Conservation (phyloP, 2,329 filamentous ascomycete genomes). For the Tympanopsis confertula region DNA sequence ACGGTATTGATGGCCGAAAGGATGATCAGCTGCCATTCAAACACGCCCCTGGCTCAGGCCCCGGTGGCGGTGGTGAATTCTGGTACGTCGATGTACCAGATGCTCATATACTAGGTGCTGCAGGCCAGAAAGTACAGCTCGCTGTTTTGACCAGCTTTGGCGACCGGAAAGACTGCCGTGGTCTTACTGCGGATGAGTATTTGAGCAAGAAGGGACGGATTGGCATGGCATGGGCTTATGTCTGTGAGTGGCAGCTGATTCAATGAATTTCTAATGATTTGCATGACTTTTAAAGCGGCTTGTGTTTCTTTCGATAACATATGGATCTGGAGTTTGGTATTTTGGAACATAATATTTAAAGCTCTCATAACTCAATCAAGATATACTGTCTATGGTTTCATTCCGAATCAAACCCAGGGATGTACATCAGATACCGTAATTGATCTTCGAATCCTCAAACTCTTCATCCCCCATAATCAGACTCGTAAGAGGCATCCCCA, state of each 20-base stretch:
- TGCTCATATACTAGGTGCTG: conserved; percentile 27
- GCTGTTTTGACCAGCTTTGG: conserved; percentile 36
- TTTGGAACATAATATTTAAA: neutral
- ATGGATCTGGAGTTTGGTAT: neutral
- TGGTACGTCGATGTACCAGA: conserved; percentile 47
- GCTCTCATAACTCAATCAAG: no score
- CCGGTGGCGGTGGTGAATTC: conserved; percentile 36
- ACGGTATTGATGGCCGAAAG: conserved; percentile 34
- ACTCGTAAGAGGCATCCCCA: no score
- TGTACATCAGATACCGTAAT: no score
- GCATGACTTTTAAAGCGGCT: neutral
- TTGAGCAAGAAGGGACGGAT: neutral
- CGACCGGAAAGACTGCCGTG: conserved; percentile 16
- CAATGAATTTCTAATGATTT: neutral
- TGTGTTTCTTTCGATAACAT: neutral
- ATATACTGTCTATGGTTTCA: no score
- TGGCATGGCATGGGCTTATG: neutral
- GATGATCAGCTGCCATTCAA: conserved; percentile 40
- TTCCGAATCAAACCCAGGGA: no score
- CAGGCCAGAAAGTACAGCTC: conserved; percentile 37
- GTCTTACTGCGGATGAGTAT: neutral
- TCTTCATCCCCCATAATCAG: no score
- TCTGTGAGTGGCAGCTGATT: neutral
- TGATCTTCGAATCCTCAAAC: no score
- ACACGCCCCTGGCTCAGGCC: conserved; percentile 19